Conservation (phyloP, 805 yeast genomes). For the Tetrapisispora nanseiensis region DNA sequence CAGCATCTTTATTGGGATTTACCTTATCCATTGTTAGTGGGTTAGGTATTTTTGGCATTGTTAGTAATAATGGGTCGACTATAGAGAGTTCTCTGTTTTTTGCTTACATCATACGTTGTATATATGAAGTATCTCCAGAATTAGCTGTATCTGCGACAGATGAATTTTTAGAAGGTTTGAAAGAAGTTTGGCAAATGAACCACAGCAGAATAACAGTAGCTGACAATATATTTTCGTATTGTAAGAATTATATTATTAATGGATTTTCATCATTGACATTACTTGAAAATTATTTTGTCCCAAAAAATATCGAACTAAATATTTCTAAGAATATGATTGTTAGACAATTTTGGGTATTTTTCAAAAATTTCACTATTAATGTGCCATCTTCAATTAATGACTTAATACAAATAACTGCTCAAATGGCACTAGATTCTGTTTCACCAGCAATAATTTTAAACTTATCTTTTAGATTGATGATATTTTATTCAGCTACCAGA, state of each 20-base stretch:
- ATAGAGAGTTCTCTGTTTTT: constrained; percentile 78
- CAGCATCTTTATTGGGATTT: constrained; percentile 81
- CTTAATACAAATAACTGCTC: constrained; percentile 26
- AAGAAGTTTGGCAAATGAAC: constrained; percentile 30
- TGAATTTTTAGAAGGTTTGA: constrained; percentile 33
- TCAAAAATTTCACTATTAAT: constrained; percentile 22
- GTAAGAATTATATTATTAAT: constrained; percentile 13
- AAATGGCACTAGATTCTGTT: constrained; percentile 48
- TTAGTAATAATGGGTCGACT: constrained; percentile 78
- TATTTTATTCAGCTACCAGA: constrained; percentile 85
- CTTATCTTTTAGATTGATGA: constrained; percentile 74
- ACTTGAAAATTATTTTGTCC: background rate
- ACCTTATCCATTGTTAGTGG: constrained; percentile 66
- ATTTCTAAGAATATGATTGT: constrained; percentile 3
- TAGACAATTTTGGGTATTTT: constrained; percentile 23
- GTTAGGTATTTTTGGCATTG: constrained; percentile 73
- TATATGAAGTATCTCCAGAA: constrained; percentile 87
- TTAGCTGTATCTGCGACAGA: constrained; percentile 48
- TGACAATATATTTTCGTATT: constrained; percentile 26
- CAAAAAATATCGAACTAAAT: background rate
- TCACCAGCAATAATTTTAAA: constrained; percentile 76
- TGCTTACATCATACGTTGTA: constrained; percentile 85
- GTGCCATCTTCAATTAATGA: constrained; percentile 27
- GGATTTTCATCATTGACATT: constrained; percentile 2
- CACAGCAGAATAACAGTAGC: constrained; percentile 26